Base-by-base conservation (phyloP, 2,329 filamentous ascomycete genomes). In the Calcarisporium arbuscula region DNA sequence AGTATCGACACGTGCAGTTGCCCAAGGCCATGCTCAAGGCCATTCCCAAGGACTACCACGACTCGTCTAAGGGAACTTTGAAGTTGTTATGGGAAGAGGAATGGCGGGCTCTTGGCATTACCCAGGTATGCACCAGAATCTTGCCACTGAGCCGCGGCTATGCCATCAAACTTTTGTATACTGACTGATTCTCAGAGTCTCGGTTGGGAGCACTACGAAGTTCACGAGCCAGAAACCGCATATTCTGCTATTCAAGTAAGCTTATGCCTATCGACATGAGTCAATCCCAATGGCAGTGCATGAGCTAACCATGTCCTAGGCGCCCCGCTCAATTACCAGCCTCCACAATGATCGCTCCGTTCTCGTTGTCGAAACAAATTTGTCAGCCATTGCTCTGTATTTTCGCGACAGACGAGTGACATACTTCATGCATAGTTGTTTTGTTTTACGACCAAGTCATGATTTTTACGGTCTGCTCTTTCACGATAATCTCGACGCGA, bases 131-230 rank as follows among this genome's bases (percentile, higher is more conserved):
- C 8, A 23, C 35, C 5, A 19, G 19, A 36, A 32, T 30, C 15
- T 32, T 8, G 28, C 35, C 9, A 9, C 22, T 9, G 9, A 9
- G 17, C 20, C 20, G 20, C 28, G 34, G 26, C 17, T 10, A 25
- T 36, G 18, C 17, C 19, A 19, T 15, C 28, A 16, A 28, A 11
- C 10, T 34, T 10, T 23, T 29, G 33, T n/a, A n/a, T 43, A 38
- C 51, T 54, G 33, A 47, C 43, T 32, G 18, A 15, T 11, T 19
- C 20, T 32, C 57, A 96, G 89, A 96, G 90, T 69, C 70, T 98
- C 53, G 92, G 92, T 38, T 98, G 92, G 92, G 90, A 96, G 61
- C 92, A 98, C 62, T 98, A 98, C 59, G 92, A 98, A 63, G 92
- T 98, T 35, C 92, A 98, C 61, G 92, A 96, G 62, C 92, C 92